Base-by-base conservation (phyloP, 495 filamentous ascomycete species). In the Aspergillus panamensis region DNA sequence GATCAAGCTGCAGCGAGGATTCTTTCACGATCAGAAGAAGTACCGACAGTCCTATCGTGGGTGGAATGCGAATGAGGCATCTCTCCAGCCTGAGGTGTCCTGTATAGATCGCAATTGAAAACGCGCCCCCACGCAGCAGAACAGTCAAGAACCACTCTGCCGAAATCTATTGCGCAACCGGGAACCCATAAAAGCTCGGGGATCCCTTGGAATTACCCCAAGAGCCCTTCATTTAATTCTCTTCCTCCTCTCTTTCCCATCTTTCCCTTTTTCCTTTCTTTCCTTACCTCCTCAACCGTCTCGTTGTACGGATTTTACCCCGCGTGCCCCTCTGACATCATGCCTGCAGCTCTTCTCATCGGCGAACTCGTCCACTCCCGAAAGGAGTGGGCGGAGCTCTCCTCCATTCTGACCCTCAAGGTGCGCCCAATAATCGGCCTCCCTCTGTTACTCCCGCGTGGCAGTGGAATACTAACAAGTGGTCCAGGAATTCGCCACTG, bases 361-460 rank as follows among this genome's bases (percentile, higher is more conserved):
- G 84, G 84, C 52, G 76, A 67, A 19, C 77, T 86, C 45, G 71
- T 75, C 25, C 77, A 82, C 52, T 75, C 82, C 51, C 69, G 74
- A 49, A 76, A 76, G 53, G 81, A 85, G 63, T 86, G 82, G 84
- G 74, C 82, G 59, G 74, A 73, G 32, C 68, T 84, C 33, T 72
- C 73, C 1, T 78, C 76, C 0, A 69, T 82, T 19, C 69, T 82
- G 42, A 77, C 72, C 8, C 69, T 87, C 44, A 83, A 82, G 71
- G 84, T 85, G 81, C 67, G 84, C n/a, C 20, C 3, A 39, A 8
- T 12, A 39, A 45, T 39, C 40, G 9, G 6, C 8, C 2, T 4
- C 29, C 8, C 8, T 25, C 8, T 16, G 32, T 1, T 6, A 30
- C 19, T n/a, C 17, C 21, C 17, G 25, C 49, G 6, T 45, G 3